Conservation (phyloP, 2,329 filamentous ascomycete species). For the Pseudofabraea citricarpa region DNA sequence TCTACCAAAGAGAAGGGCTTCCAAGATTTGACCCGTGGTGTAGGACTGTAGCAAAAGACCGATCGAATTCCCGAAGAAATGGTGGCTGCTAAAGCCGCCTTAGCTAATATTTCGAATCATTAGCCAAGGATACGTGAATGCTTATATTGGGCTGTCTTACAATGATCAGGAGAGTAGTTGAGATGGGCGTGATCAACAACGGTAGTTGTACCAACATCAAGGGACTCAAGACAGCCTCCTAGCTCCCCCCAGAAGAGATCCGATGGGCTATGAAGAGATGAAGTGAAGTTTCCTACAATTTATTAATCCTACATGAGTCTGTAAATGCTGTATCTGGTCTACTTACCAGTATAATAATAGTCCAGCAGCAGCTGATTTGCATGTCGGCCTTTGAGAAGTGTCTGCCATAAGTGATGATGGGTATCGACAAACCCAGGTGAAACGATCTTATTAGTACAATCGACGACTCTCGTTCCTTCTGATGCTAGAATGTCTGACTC, state of each 20-base stretch:
- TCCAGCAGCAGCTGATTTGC: slow-evolving; percentile 35
- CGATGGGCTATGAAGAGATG: slow-evolving; percentile 30
- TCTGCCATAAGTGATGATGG: slow-evolving; percentile 28
- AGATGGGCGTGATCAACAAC: slow-evolving; percentile 34
- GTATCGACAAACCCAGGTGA: slow-evolving; percentile 33
- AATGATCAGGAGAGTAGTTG: slow-evolving; percentile 26
- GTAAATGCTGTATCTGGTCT: slow-evolving; percentile 5
- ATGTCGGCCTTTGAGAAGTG: slow-evolving; percentile 33
- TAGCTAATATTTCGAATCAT: slow-evolving; percentile 15
- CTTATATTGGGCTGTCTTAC: slow-evolving; percentile 14
- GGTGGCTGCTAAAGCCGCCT: slow-evolving; percentile 35
- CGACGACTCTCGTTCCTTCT: slow-evolving; percentile 24
- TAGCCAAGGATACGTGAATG: slow-evolving; percentile 1
- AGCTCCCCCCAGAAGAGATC: slow-evolving; percentile 44
- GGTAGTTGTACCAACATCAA: slow-evolving; percentile 39
- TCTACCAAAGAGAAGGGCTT: slow-evolving; percentile 20
- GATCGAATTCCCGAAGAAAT: slow-evolving; percentile 40
- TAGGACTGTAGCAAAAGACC: slow-evolving; percentile 37
- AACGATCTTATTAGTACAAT: slow-evolving; percentile 31
- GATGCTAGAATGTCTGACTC: slow-evolving; percentile 19
- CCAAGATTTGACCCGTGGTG: slow-evolving; percentile 26
- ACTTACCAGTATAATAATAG: slow-evolving; percentile 34
- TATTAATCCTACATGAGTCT: slow-evolving; percentile 1
- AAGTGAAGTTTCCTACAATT: slow-evolving; percentile 31
- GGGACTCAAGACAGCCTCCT: slow-evolving; percentile 33